phyloP scores from a whole-genome alignment of 2,329 filamentous ascomycete genomes.

The Clonostachys rosea region DNA sequence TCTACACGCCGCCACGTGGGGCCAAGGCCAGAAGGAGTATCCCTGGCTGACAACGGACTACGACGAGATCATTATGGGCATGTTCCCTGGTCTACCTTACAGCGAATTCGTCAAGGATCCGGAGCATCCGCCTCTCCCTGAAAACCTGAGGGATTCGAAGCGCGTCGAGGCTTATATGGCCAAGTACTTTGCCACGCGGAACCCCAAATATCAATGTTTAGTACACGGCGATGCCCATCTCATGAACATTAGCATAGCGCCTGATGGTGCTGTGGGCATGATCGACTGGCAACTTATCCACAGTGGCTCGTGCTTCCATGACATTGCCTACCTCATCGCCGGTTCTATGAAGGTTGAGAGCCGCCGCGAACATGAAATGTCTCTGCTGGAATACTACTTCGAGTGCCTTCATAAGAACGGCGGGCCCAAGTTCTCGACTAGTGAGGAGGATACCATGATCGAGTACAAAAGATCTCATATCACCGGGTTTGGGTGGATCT shows the following conservation, averaged over 20 bases:
- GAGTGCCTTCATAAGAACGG: constrained; percentile 19
- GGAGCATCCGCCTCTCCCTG: constrained; percentile 23
- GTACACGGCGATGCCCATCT: constrained; percentile 37
- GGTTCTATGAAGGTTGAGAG: constrained; percentile 29
- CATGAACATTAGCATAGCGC: constrained; percentile 34
- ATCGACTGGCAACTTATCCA: constrained; percentile 35
- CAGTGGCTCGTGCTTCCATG: constrained; percentile 35
- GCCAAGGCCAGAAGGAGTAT: constrained; percentile 4
- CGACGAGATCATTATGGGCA: constrained; percentile 17
- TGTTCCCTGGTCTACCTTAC: too few relatives aligned
- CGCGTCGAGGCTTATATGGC: constrained; percentile 26
- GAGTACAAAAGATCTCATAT: constrained; percentile 10
- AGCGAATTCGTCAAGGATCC: constrained; percentile 1
- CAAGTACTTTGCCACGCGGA: constrained; percentile 26
- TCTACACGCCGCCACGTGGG: constrained; percentile 32
- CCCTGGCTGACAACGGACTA: constrained; percentile 22
- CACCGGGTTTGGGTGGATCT: not conserved
- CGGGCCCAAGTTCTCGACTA: constrained; percentile 21
- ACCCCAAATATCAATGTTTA: constrained; percentile 28
- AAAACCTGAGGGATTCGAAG: constrained; percentile 26
- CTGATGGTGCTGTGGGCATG: constrained; percentile 25
- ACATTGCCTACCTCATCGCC: constrained; percentile 33
- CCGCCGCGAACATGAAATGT: constrained; percentile 31
- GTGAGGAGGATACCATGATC: constrained; percentile 6
- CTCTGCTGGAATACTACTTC: constrained; percentile 27